Evolutionary conservation across 306 rosid species (phyloP).

Genomic region (Delonix regia): DNA sequence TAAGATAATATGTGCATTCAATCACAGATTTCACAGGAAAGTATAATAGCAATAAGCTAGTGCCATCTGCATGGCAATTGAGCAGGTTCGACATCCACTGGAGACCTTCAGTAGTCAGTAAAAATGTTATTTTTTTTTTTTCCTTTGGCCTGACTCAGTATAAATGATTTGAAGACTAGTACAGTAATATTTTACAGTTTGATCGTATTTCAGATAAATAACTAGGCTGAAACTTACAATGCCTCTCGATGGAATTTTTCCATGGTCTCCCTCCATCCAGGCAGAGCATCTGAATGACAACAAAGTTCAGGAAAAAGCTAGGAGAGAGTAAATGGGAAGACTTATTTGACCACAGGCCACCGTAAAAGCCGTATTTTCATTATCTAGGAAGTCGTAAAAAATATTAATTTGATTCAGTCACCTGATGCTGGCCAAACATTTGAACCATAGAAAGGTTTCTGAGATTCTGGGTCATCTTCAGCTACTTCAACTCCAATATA

Average conservation of each 20-base stretch:
- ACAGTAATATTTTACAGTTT: background rate
- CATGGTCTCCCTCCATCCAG: conserved; percentile 84
- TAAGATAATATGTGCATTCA: background rate
- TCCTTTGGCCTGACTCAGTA: no score
- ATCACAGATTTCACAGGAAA: background rate
- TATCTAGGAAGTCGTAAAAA: background rate
- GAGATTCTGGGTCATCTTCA: conserved; percentile 58
- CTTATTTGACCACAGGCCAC: background rate
- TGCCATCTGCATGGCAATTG: background rate
- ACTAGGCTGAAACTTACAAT: conserved; percentile 55
- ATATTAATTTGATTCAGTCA: conserved; percentile 29
- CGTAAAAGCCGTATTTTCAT: background rate
- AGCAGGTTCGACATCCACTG: no score
- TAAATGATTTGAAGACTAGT: background rate
- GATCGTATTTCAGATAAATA: conserved; percentile 16
- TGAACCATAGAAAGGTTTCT: conserved; percentile 81
- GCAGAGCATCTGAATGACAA: conserved; percentile 56
- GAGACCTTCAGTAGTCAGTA: background rate
- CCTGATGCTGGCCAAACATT: conserved; percentile 86
- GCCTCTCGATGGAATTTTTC: conserved; percentile 72
- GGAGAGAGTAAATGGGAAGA: background rate
- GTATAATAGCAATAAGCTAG: background rate
- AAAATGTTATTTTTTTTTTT: no score
- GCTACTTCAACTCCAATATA: conserved; percentile 78
- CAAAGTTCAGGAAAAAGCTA: background rate